Percentiles rank a stretch among this genome's conserved stretches.
phyloP scores from a whole-genome alignment of 1,139 yeast species.

The Suhomyces choctaworum region DNA sequence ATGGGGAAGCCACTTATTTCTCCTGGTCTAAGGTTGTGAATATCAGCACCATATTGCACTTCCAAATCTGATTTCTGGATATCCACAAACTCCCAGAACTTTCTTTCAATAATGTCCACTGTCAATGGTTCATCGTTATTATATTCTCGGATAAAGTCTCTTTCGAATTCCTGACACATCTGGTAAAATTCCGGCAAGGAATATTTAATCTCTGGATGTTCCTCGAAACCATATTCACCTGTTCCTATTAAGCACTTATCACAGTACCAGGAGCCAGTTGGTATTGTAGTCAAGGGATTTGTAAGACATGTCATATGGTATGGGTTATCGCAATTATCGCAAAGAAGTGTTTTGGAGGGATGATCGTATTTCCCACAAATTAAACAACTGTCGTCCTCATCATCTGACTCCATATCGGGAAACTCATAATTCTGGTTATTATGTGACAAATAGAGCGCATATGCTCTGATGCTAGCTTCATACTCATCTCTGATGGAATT shows the following conservation, averaged over 20 bases:
- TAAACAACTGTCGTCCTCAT: constrained; percentile 41
- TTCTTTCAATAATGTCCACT: constrained; percentile 48
- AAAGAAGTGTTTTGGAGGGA: constrained; percentile 55
- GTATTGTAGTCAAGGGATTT: constrained; percentile 51
- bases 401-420: constrained; percentile 24
- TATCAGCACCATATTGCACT: constrained; percentile 78
- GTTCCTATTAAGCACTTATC: constrained; percentile 80
- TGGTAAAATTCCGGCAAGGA: constrained; percentile 60
- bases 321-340: constrained; percentile 73
- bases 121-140: constrained; percentile 33
- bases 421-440: constrained; percentile 21
- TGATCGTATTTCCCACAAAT: constrained; percentile 53
- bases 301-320: constrained; percentile 66
- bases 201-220: constrained; percentile 57
- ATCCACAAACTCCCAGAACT: constrained; percentile 63
- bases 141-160: constrained; percentile 34
- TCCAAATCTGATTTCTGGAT: constrained; percentile 48
- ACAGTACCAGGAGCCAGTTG: constrained; percentile 74
- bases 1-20: constrained; percentile 71
- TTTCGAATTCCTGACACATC: constrained; percentile 54
- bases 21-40: constrained; percentile 59
- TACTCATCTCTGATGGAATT: constrained; percentile 34
- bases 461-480: constrained; percentile 34
- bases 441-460: constrained; percentile 44
- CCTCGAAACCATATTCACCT: constrained; percentile 88